phyloP scores from a whole-genome alignment of 2,329 filamentous ascomycete species.

The Colletotrichum melonis region DNA sequence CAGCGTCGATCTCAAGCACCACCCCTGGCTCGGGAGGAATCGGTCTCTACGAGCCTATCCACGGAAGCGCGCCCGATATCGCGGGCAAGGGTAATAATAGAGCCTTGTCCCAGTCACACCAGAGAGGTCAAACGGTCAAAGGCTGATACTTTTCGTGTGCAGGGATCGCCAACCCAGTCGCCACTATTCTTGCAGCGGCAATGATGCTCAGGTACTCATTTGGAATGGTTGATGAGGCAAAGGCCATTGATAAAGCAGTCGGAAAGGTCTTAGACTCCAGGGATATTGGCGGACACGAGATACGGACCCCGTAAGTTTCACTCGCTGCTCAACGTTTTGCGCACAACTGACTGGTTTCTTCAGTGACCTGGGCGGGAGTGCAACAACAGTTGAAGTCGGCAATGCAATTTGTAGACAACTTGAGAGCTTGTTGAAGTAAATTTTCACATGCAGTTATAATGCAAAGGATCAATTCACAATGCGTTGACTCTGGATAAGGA shows the following conservation, averaged over 20 bases:
- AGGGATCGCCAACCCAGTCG: background rate
- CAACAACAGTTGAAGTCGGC: background rate
- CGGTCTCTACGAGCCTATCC: conserved; percentile 11
- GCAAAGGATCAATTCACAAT: too few species aligned
- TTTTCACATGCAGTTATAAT: background rate
- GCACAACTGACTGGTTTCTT: background rate
- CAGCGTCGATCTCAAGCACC: conserved; percentile 39
- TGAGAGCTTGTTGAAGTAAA: background rate
- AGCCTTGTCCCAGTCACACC: background rate
- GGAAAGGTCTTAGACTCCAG: background rate
- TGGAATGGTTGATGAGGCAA: background rate
- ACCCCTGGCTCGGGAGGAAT: background rate
- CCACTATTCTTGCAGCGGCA: background rate
- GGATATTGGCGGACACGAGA: background rate
- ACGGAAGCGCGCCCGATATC: background rate
- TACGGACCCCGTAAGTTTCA: background rate
- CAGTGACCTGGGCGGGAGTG: background rate
- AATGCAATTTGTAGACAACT: background rate
- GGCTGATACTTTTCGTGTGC: background rate
- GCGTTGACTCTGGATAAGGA: too few species aligned
- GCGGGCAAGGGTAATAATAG: background rate
- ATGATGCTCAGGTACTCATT: background rate
- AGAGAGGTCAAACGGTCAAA: too few species aligned
- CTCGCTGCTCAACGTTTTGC: background rate
- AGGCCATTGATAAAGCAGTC: background rate